Conservation (phyloP, 495 filamentous ascomycete species). For the Penicillium angulare region DNA sequence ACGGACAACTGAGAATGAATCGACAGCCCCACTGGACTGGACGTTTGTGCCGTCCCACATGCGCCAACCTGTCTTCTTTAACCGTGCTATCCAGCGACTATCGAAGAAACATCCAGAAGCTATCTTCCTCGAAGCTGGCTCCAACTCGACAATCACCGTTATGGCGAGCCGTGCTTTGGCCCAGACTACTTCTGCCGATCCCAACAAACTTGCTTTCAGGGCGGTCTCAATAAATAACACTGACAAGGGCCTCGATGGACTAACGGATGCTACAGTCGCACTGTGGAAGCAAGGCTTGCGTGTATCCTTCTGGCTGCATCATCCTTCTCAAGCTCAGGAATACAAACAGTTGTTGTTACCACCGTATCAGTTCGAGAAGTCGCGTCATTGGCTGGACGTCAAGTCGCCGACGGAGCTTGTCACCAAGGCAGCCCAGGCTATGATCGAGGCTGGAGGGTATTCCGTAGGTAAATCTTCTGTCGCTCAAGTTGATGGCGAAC, state of each 20-base stretch:
- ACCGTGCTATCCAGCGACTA: slow-evolving; percentile 45
- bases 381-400: slow-evolving; percentile 39
- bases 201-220: no score
- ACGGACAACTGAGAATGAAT: slow-evolving; percentile 22
- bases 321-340: slow-evolving; percentile 40
- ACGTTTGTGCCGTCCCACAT: slow-evolving; percentile 45
- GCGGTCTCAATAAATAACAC: neutral
- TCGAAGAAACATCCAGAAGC: slow-evolving; percentile 26
- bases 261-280: slow-evolving; percentile 36
- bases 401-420: slow-evolving; percentile 1
- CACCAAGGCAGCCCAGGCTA: neutral
- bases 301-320: slow-evolving; percentile 46
- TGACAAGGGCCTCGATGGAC: neutral
- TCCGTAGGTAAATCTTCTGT: no score
- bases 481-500: no score
- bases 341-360: slow-evolving; percentile 43
- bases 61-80: slow-evolving; percentile 49
- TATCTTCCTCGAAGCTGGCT: slow-evolving; percentile 49
- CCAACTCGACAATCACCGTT: slow-evolving; percentile 42
- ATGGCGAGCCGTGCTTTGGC: slow-evolving; percentile 33
- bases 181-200: neutral
- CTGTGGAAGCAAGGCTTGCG: slow-evolving; percentile 47
- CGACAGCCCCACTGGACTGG: slow-evolving; percentile 33
- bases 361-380: slow-evolving; percentile 53
- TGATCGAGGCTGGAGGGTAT: neutral